Evolutionary conservation across 2,329 filamentous ascomycete species (phyloP).

Genomic region (Colletotrichum magnum): DNA sequence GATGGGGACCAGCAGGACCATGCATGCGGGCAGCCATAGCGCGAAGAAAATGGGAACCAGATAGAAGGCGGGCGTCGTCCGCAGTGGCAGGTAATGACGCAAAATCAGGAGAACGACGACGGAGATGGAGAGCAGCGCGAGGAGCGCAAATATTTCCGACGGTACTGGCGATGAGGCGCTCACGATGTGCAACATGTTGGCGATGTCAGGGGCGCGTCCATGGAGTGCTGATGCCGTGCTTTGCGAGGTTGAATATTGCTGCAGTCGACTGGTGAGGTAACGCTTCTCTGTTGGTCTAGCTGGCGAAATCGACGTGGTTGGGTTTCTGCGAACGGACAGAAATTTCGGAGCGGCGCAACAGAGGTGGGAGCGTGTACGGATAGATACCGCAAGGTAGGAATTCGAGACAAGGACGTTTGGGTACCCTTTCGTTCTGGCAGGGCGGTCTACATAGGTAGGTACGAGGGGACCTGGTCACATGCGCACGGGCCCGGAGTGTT

Average conservation of each 20-base stretch:
- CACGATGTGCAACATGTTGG: slow-evolving; percentile 65
- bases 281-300: background rate
- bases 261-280: background rate
- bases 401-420: background rate
- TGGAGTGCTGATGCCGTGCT: slow-evolving; percentile 25
- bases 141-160: slow-evolving; percentile 82
- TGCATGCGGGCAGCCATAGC: slow-evolving; percentile 91
- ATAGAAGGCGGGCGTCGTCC: slow-evolving; percentile 90
- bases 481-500: slow-evolving; percentile 38
- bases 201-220: slow-evolving; percentile 32
- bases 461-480: slow-evolving; percentile 28
- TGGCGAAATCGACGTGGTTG: slow-evolving; percentile 8
- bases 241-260: background rate
- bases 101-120: slow-evolving; percentile 85
- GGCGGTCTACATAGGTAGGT: too few species aligned
- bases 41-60: slow-evolving; percentile 95
- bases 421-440: background rate
- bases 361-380: background rate
- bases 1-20: slow-evolving; percentile 93
- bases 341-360: slow-evolving; percentile 7
- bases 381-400: too few species aligned
- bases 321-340: slow-evolving; percentile 7
- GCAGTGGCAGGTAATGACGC: slow-evolving; percentile 90
- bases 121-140: slow-evolving; percentile 82
- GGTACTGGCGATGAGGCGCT: slow-evolving; percentile 75